Evolutionary conservation across 345 rosid species (phyloP), one percentile per base, ranked within the genome.

Genomic region (Nasturtium officinale): DNA sequence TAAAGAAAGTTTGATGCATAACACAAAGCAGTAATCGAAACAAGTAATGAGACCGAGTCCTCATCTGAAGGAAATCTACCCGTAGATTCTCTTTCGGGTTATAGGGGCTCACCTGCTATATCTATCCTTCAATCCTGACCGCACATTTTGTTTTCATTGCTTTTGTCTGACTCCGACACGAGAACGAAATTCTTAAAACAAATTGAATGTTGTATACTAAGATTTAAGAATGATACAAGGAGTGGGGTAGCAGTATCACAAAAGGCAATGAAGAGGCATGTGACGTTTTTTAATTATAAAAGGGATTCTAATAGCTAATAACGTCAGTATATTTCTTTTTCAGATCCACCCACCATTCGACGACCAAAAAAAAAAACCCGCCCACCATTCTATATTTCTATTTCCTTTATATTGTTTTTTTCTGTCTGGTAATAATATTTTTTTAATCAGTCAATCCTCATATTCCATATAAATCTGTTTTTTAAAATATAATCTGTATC

Each of bases 231-330:
- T 40, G 21, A 42, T 42, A 26, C 25, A 26, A 42, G 29, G 67
- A 61, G 52, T 62, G 38, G 53, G 53, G 52, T 7, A 51, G 46
- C n/a, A n/a, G n/a, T n/a, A n/a, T n/a, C 58, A 65, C 47, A 51
- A 17, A 23, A 28, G 13, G 17, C 62, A 40, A 28, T 48, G 63
- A 26, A 9, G 52, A 28, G 52, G 53, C 72, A 40, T 67, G 72
- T 67, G 63, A 42, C 43, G 73, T 42, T 25, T 55, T 61, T 63
- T 12, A 6, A 2, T 6, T 40, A 13, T 12, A 28, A 45, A 28
- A 28, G 43, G 21, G 63, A 55, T 55, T 55, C 72, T 67, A 67
- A 38, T 23, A 23, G 33, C 47, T 51, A 67, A 53, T n/a, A 53
- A 9, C 38, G 61, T 38, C 61, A 40, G 54, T 26, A 37, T 4